Conservation (phyloP, 139 green algal genomes). For the Marvania coccoides region DNA sequence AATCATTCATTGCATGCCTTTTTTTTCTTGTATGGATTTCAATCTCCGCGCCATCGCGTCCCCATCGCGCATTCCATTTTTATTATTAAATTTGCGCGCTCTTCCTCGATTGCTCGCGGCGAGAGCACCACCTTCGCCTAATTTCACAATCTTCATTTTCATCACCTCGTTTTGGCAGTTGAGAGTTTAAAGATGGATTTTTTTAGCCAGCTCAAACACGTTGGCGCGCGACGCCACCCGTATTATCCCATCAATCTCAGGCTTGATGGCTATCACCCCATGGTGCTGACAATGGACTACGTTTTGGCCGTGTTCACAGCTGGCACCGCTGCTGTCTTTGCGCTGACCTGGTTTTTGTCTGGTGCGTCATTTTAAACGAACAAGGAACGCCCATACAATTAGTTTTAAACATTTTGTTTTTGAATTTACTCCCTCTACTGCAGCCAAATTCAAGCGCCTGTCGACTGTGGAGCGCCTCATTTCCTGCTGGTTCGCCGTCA, state of each 20-base stretch:
- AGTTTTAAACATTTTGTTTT: not conserved
- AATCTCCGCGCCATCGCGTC: too few relatives aligned
- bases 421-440: too few relatives aligned
- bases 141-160: too few relatives aligned
- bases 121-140: too few relatives aligned
- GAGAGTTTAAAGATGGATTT: too few relatives aligned
- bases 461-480: slow-evolving; percentile 34
- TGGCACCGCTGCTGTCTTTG: slow-evolving; percentile 28
- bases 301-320: slow-evolving; percentile 69
- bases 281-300: slow-evolving; percentile 38
- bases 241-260: slow-evolving; percentile 56
- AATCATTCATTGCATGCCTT: too few relatives aligned
- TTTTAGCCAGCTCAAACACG: too few relatives aligned
- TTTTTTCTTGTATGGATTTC: too few relatives aligned
- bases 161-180: too few relatives aligned
- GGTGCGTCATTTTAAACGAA: slow-evolving; percentile 16
- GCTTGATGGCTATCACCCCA: slow-evolving; percentile 52
- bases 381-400: not conserved
- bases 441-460: slow-evolving; percentile 38
- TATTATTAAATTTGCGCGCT: too few relatives aligned
- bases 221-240: slow-evolving; percentile 57
- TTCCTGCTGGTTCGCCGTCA: slow-evolving; percentile 57
- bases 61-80: too few relatives aligned
- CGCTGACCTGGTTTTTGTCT: slow-evolving; percentile 31
- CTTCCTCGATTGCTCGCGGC: too few relatives aligned